These are phyloP conservation scores for Rhodotorula sp. DNA, from an alignment of 1,284 basidiomycete genomes.

Conservation along the genomic window DNA sequence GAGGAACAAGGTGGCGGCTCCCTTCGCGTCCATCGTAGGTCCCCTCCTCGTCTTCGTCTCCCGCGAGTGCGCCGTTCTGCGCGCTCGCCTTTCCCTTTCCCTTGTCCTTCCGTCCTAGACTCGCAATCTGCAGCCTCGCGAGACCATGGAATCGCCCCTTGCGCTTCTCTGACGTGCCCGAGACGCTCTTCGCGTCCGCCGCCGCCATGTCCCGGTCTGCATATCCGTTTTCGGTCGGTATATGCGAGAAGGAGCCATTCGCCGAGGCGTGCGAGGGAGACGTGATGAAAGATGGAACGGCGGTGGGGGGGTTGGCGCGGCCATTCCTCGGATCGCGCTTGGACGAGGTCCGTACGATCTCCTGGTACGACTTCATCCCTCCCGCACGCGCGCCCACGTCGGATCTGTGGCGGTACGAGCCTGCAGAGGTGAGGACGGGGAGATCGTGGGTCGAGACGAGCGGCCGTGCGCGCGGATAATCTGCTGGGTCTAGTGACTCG, in stretches of 20 bases:
- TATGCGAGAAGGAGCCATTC: background rate
- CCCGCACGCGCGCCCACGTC: no score
- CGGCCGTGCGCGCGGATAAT: no score
- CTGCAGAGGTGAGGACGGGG: no score
- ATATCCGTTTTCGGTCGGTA: background rate
- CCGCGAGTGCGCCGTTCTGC: background rate
- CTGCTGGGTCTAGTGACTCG: no score
- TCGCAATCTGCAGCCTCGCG: slow-evolving; percentile 9
- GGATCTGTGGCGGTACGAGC: no score
- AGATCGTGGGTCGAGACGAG: no score
- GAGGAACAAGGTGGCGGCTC: background rate
- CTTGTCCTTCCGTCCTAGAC: background rate
- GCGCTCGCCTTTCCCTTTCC: slow-evolving; percentile 2
- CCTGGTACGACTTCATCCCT: slow-evolving; percentile 21
- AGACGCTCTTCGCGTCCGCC: no score
- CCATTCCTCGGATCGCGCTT: background rate
- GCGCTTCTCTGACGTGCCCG: background rate
- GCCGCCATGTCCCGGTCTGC: background rate
- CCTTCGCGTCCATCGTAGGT: background rate
- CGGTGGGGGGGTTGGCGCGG: background rate
- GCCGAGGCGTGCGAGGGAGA: background rate
- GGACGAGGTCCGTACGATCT: slow-evolving; percentile 16
- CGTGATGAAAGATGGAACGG: background rate
- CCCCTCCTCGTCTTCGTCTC: background rate
- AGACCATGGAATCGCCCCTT: slow-evolving; percentile 12